Evolutionary conservation across 179 eudicot species (phyloP), one percentile per base, ranked within the genome.

Genomic region (Camellia oleifera): DNA sequence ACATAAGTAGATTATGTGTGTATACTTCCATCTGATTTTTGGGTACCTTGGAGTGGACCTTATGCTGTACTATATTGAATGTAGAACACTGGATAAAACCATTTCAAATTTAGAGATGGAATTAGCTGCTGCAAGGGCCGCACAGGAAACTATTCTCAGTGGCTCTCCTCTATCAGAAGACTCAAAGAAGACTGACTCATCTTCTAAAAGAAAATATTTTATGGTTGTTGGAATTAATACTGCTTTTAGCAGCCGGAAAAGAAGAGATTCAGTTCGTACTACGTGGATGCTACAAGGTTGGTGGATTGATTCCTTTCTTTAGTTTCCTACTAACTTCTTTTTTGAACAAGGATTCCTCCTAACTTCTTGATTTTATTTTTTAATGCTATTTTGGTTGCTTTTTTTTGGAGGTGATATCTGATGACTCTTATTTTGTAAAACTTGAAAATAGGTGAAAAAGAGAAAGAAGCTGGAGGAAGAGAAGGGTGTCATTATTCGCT

Each of bases 221-320:
- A 88, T 93, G 94, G 99, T 95, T 69, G 78, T 95, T 20, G 99
- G 99, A 80, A 86, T 95, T 50, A 93, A 95, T 84, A 95, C 99
- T 60, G 99, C 99, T 81, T 95, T 95, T 85, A 95, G 93, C 84
- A 93, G 99, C 86, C 88, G 98, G 67, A 95, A 92, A 85, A 89
- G 99, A 83, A 87, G 99, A 84, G 99, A 95, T 89, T 95, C 98
- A 23, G 90, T 95, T 79, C 99, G 99, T 78, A 89, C 90, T 4
- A 95, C 99, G 72, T 95, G 99, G 99, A 95, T 95, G 99, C 97
- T 95, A 18, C 97, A 91, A 90, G 98, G 98, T 93, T 69, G 77
- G 6, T 73, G 15, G 42, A 67, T 26, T 15, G 54, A 57, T 44
- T 54, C 65, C 68, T 18, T 42, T 11, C 50, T 48, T 71, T 66